These are phyloP conservation scores for Amoebophrya sp. DNA, from an alignment of 169 alveolate species.

Conservation along the genomic window DNA sequence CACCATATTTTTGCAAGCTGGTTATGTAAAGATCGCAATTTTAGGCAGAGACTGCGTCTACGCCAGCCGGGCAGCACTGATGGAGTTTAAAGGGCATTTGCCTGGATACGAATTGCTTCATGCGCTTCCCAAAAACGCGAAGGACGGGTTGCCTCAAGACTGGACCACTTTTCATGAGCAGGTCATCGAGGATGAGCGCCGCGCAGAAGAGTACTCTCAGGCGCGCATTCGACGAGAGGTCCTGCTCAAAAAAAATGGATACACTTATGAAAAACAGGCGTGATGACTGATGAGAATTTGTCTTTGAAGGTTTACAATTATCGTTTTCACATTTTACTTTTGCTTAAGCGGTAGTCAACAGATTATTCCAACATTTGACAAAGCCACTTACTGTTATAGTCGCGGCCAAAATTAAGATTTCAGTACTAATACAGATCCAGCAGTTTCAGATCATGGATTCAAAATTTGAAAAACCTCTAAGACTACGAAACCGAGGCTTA, in stretches of 20 bases:
- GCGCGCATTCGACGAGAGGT: background rate
- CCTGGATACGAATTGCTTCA: background rate
- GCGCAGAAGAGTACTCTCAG: background rate
- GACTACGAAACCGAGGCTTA: background rate
- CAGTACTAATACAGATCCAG: too few relatives aligned
- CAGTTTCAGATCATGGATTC: too few relatives aligned
- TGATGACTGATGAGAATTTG: too few relatives aligned
- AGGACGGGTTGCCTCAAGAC: background rate
- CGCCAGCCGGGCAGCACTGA: background rate
- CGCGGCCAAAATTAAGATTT: too few relatives aligned
- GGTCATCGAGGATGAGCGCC: background rate
- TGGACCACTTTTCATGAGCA: background rate
- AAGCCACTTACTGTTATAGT: too few relatives aligned
- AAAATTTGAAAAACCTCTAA: too few relatives aligned
- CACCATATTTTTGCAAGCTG: background rate
- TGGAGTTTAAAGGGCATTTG: background rate
- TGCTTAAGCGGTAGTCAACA: too few relatives aligned
- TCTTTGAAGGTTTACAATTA: too few relatives aligned
- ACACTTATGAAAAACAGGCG: too few relatives aligned
- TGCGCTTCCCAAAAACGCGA: background rate
- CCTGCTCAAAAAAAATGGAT: background rate
- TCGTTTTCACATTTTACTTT: too few relatives aligned
- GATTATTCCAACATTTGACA: too few relatives aligned
- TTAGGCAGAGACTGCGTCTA: background rate
- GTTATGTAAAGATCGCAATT: background rate